phyloP scores from a whole-genome alignment of 495 filamentous ascomycete genomes.

The Daldinia decipiens region DNA sequence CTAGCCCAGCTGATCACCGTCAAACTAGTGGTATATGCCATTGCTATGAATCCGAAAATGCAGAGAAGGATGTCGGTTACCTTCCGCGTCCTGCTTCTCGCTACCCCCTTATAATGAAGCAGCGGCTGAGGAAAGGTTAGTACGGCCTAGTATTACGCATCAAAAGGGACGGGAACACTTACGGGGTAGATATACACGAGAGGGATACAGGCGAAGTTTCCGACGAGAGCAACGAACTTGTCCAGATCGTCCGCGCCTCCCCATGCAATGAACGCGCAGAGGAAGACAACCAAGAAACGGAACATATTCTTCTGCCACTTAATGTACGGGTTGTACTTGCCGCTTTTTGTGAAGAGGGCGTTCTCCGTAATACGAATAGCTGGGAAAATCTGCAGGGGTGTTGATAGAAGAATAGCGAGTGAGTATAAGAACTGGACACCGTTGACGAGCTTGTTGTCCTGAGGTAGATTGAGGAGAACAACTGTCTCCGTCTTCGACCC shows the following conservation, averaged over 20 bases:
- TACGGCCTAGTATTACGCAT: conserved; percentile 1
- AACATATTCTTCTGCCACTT: conserved; percentile 99
- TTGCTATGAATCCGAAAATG: conserved; percentile 82
- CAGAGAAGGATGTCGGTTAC: conserved; percentile 77
- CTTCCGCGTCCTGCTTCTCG: conserved; percentile 69
- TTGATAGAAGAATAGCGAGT: conserved; percentile 90
- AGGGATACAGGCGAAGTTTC: conserved; percentile 97
- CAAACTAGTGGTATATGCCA: conserved; percentile 87
- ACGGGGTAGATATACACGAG: conserved; percentile 98
- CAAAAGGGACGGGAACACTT: conserved; percentile 50
- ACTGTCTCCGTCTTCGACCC: conserved; percentile 95
- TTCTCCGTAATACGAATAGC: conserved; percentile 85
- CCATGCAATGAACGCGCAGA: conserved; percentile 90
- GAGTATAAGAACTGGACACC: conserved; percentile 95
- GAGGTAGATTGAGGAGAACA: conserved; percentile 92
- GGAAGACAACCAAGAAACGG: conserved; percentile 87
- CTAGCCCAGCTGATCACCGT: conserved; percentile 85
- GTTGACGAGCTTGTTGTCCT: conserved; percentile 96
- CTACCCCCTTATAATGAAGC: conserved; percentile 84
- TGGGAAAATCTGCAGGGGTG: conserved; percentile 95
- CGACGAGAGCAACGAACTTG: conserved; percentile 95
- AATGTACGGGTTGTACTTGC: conserved; percentile 94
- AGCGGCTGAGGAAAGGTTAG: conserved; percentile 70
- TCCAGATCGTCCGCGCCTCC: conserved; percentile 91
- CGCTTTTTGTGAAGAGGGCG: conserved; percentile 74